phyloP scores from a whole-genome alignment of 306 rosid genomes.

The Malus fusca region DNA sequence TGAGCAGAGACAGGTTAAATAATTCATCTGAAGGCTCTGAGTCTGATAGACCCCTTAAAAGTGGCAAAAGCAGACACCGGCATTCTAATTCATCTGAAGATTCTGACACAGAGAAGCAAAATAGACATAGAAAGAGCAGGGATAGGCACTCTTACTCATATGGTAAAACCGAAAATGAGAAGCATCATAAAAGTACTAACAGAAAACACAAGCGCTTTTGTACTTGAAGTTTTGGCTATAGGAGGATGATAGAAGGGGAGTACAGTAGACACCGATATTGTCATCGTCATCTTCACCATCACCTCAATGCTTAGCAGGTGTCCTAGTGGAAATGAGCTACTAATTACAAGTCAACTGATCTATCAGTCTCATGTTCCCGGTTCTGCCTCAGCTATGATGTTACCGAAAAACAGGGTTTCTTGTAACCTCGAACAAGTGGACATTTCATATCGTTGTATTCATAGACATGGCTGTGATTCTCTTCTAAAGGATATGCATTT shows the following conservation, averaged over 20 bases:
- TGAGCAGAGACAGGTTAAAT: constrained; percentile 8
- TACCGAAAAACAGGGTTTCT: background rate
- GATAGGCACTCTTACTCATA: constrained; percentile 9
- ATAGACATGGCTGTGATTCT: no score
- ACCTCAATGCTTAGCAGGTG: background rate
- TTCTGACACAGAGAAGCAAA: constrained; percentile 16
- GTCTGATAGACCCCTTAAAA: constrained; percentile 22
- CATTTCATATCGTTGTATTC: background rate
- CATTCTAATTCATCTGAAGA: constrained; percentile 19
- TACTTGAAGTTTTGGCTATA: background rate
- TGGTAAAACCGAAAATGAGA: constrained; percentile 14
- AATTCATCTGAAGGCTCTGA: constrained; percentile 44
- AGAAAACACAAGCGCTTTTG: constrained; percentile 11
- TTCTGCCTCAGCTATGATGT: background rate
- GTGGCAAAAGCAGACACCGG: constrained; percentile 28
- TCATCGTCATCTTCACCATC: background rate
- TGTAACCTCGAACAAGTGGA: background rate
- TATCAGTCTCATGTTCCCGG: background rate
- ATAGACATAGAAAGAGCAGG: constrained; percentile 22
- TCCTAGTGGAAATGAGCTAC: background rate
- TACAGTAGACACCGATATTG: background rate
- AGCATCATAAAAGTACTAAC: constrained; percentile 15
- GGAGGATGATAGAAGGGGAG: background rate
- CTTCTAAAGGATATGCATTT: no score
- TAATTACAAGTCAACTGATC: background rate